Evolutionary conservation across 352 stramenopile species (phyloP).

Genomic region (Phytopythium cucurbitacearum): DNA sequence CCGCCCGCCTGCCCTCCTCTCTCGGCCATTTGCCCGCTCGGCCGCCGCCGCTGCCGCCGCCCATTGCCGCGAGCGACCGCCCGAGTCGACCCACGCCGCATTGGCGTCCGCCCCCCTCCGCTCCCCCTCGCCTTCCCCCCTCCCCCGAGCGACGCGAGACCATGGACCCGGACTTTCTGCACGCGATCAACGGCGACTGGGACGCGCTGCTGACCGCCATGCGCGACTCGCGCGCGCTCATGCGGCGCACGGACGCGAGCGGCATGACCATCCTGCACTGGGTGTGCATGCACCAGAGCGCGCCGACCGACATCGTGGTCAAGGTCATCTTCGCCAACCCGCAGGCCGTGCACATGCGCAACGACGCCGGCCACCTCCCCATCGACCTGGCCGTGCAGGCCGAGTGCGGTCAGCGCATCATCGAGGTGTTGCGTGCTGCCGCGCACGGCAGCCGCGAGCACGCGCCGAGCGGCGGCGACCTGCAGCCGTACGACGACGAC

Average conservation of each 20-base stretch:
- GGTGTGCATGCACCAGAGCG: slow-evolving; percentile 74
- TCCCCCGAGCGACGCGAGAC: background rate
- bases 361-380: slow-evolving; percentile 68
- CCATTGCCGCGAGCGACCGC: slow-evolving; percentile 4
- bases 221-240: slow-evolving; percentile 54
- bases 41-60: background rate
- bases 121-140: background rate
- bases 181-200: slow-evolving; percentile 81
- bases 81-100: slow-evolving; percentile 11
- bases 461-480: slow-evolving; percentile 11
- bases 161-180: slow-evolving; percentile 74
- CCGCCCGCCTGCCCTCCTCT: too few relatives aligned
- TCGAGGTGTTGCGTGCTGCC: slow-evolving; percentile 64
- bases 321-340: slow-evolving; percentile 81
- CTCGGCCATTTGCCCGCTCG: background rate
- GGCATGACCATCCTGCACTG: slow-evolving; percentile 81
- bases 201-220: slow-evolving; percentile 60
- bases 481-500: slow-evolving; percentile 30
- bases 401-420: slow-evolving; percentile 65
- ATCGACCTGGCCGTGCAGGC: slow-evolving; percentile 74
- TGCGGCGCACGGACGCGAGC: slow-evolving; percentile 52
- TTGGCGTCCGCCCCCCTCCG: background rate
- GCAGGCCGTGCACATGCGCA: slow-evolving; percentile 61
- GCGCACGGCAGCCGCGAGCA: slow-evolving; percentile 32
- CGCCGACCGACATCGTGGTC: slow-evolving; percentile 67